A percentile compares a stretch with the other conserved stretches of the same genome.
These are phyloP conservation scores for Coemansia sp. DNA, from an alignment of 371 early-diverging fungal species.

Conservation along the genomic window DNA sequence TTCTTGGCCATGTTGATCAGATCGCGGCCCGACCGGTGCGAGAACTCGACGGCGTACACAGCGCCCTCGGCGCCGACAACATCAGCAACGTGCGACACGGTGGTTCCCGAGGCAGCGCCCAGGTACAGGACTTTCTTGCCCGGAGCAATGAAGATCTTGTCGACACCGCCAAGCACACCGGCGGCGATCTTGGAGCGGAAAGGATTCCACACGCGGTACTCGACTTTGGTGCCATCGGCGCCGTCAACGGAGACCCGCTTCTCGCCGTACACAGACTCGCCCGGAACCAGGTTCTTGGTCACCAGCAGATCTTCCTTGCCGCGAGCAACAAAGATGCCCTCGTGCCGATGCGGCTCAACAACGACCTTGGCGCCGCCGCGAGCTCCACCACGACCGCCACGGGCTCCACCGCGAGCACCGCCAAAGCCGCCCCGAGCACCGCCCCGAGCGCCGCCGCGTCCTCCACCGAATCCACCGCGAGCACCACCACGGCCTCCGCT, in stretches of 20 bases:
- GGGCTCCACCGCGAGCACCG: conserved; percentile 55
- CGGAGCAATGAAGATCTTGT: conserved; percentile 95
- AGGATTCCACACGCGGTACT: conserved; percentile 99
- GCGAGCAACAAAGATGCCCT: conserved; percentile 95
- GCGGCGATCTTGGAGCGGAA: conserved; percentile 99
- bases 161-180: conserved; percentile 98
- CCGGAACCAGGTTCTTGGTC: conserved; percentile 98
- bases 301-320: conserved; percentile 99
- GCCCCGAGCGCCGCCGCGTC: conserved; percentile 54
- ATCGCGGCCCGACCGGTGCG: conserved; percentile 99
- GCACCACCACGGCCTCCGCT: conserved; percentile 50
- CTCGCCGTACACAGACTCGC: conserved; percentile 98
- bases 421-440: conserved; percentile 55
- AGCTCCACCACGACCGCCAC: conserved; percentile 66
- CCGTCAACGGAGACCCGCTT: conserved; percentile 97
- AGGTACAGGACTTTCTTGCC: conserved; percentile 99
- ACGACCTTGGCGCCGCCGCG: conserved; percentile 90
- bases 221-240: conserved; percentile 94
- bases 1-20: conserved; percentile 99
- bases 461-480: conserved; percentile 51
- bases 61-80: conserved; percentile 98
- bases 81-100: conserved; percentile 99
- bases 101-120: conserved; percentile 98
- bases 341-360: conserved; percentile 97
- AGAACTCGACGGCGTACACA: conserved; percentile 99